Evolutionary conservation across 208 protist genomes (phyloP).

Genomic region (Leishmania mexicana): DNA sequence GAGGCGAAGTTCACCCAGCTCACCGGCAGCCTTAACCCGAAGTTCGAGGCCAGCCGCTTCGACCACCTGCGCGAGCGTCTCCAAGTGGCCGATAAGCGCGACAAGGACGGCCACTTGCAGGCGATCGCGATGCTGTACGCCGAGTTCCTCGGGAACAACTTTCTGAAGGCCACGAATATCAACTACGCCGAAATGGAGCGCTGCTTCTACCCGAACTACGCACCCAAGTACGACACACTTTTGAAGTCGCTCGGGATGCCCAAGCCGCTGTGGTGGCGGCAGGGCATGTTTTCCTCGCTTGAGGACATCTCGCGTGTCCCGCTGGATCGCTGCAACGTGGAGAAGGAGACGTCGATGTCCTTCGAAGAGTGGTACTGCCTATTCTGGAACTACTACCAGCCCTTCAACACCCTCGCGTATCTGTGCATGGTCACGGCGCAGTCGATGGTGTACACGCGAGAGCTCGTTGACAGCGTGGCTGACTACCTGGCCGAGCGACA

Average conservation of each 20-base stretch:
- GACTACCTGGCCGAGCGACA: slow-evolving; percentile 83
- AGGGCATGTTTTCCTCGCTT: slow-evolving; percentile 64
- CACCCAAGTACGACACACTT: slow-evolving; percentile 55
- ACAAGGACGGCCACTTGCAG: slow-evolving; percentile 74
- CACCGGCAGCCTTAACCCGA: slow-evolving; percentile 69
- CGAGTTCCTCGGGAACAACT: slow-evolving; percentile 75
- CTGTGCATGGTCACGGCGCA: slow-evolving; percentile 83
- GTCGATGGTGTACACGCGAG: slow-evolving; percentile 64
- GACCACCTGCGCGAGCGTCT: slow-evolving; percentile 79
- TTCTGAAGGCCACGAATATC: slow-evolving; percentile 53
- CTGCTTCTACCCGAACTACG: slow-evolving; percentile 84
- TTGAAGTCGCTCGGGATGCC: slow-evolving; percentile 57
- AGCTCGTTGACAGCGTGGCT: slow-evolving; percentile 74
- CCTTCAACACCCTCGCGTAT: slow-evolving; percentile 77
- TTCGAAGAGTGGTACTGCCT: slow-evolving; percentile 91
- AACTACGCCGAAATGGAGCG: slow-evolving; percentile 81
- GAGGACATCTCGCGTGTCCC: slow-evolving; percentile 89
- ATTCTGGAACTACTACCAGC: slow-evolving; percentile 90
- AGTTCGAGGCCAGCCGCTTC: slow-evolving; percentile 78
- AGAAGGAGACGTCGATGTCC: slow-evolving; percentile 56
- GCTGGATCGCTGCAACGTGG: slow-evolving; percentile 71
- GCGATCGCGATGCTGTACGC: slow-evolving; percentile 87
- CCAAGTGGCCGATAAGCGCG: slow-evolving; percentile 68
- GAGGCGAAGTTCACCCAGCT: slow-evolving; percentile 79
- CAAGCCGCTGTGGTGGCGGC: slow-evolving; percentile 74